Percentiles rank a stretch among this genome's conserved stretches.
phyloP scores from a whole-genome alignment of 805 yeast genomes.

The Candida methanosorbosa region DNA sequence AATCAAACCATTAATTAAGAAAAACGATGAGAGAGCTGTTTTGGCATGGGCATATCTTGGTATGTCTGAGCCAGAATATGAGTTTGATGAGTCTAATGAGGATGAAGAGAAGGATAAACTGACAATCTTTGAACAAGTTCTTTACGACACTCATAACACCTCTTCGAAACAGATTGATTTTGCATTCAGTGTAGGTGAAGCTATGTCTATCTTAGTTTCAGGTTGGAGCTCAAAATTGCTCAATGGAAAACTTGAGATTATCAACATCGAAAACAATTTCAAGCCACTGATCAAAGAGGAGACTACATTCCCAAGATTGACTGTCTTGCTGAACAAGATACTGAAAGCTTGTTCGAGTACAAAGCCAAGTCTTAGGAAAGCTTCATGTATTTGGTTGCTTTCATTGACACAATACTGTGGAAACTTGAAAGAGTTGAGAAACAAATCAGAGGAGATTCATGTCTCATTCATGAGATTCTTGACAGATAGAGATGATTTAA shows the following conservation, averaged over 20 bases:
- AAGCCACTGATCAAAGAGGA: slow-evolving; percentile 8
- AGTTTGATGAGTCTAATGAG: slow-evolving; percentile 18
- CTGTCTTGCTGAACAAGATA: slow-evolving; percentile 35
- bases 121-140: slow-evolving; percentile 27
- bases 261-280: slow-evolving; percentile 14
- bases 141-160: slow-evolving; percentile 44
- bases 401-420: slow-evolving; percentile 73
- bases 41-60: slow-evolving; percentile 49
- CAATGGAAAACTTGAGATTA: slow-evolving; percentile 45
- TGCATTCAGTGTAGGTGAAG: slow-evolving; percentile 77
- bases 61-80: slow-evolving; percentile 18
- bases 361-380: slow-evolving; percentile 65
- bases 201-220: slow-evolving; percentile 57
- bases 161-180: slow-evolving; percentile 66
- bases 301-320: slow-evolving; percentile 5
- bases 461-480: slow-evolving; percentile 67
- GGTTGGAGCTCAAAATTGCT: slow-evolving; percentile 69
- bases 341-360: slow-evolving; percentile 49
- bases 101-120: slow-evolving; percentile 3
- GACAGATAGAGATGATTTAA: slow-evolving; percentile 72
- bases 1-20: slow-evolving; percentile 35
- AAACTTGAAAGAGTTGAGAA: slow-evolving; percentile 29
- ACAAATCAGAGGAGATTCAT: slow-evolving; percentile 54
- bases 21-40: slow-evolving; percentile 51
- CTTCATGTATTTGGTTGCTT: slow-evolving; percentile 80